Conservation (phyloP, 805 yeast species). For the Teunomyces aglyptinius region DNA sequence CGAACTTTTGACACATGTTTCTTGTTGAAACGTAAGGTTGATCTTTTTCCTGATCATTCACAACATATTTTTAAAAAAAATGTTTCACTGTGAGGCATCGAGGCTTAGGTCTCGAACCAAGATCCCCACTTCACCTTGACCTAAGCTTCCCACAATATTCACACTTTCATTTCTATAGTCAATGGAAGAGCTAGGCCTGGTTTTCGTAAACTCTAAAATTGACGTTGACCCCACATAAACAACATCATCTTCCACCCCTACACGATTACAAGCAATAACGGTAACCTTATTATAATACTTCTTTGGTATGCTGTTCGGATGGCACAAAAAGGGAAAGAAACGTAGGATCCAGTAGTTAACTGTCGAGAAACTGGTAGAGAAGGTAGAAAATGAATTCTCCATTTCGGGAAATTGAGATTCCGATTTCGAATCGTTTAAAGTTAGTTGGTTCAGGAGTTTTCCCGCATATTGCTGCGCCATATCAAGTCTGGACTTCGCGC, state of each 20-base stretch:
- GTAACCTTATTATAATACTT: conserved; percentile 23
- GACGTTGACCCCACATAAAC: conserved; percentile 67
- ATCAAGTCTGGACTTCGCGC: conserved; percentile 6
- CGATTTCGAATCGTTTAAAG: conserved; percentile 9
- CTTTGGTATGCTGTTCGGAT: conserved; percentile 24
- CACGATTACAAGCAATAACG: conserved; percentile 64
- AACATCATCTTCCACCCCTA: conserved; percentile 71
- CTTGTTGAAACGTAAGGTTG: not conserved
- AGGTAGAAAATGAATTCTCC: conserved; percentile 16
- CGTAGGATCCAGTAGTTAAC: conserved; percentile 75
- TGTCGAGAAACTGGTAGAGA: conserved; percentile 46
- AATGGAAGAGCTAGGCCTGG: conserved; percentile 24
- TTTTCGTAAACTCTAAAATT: conserved; percentile 50
- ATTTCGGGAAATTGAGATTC: conserved; percentile 2
- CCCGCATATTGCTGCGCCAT: not conserved
- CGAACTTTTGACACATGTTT: not conserved
- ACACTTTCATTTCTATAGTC: conserved; percentile 52
- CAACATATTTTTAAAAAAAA: not conserved
- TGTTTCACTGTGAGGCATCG: not conserved
- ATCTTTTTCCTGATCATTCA: not conserved
- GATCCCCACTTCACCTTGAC: conserved; percentile 66
- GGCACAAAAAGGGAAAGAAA: conserved; percentile 58
- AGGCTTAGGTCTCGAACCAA: conserved; percentile 48
- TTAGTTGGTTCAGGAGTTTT: not conserved
- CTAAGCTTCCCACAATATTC: conserved; percentile 52